Evolutionary conservation across 83 land plant species (phyloP).

Genomic region (Diphasiastrum complanatum): DNA sequence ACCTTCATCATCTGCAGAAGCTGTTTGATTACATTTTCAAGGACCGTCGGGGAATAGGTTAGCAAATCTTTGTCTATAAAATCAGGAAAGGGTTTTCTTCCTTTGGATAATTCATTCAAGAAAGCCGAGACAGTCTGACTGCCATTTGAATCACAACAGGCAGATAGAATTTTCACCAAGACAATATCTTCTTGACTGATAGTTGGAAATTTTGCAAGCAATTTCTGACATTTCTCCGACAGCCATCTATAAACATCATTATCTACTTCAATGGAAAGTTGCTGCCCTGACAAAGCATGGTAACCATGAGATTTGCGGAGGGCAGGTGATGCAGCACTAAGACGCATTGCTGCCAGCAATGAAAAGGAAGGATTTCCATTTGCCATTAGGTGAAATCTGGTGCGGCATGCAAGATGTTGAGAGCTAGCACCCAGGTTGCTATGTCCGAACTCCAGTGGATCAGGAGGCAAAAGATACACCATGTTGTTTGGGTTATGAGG

Average conservation of each 20-base stretch:
- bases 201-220: slow-evolving; percentile 42
- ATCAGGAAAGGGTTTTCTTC: too few species aligned
- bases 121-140: too few species aligned
- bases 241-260: slow-evolving; percentile 46
- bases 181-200: slow-evolving; percentile 45
- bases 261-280: slow-evolving; percentile 55
- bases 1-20: too few species aligned
- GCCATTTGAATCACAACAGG: too few species aligned
- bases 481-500: slow-evolving; percentile 72
- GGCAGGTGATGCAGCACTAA: slow-evolving; percentile 48
- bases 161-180: slow-evolving; percentile 23
- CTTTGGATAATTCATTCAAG: too few species aligned
- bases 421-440: neutral
- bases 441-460: slow-evolving; percentile 4
- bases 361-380: slow-evolving; percentile 84
- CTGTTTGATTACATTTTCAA: too few species aligned
- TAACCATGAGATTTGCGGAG: slow-evolving; percentile 47
- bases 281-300: slow-evolving; percentile 53
- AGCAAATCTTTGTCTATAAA: too few species aligned
- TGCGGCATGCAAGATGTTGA: too few species aligned
- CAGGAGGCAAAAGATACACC: slow-evolving; percentile 28
- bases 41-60: too few species aligned
- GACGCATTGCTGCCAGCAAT: slow-evolving; percentile 52
- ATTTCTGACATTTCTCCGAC: slow-evolving; percentile 32
- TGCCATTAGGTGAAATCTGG: slow-evolving; percentile 41